Conservation (phyloP, 2,329 filamentous ascomycete species). For the Fonsecaea erecta region DNA sequence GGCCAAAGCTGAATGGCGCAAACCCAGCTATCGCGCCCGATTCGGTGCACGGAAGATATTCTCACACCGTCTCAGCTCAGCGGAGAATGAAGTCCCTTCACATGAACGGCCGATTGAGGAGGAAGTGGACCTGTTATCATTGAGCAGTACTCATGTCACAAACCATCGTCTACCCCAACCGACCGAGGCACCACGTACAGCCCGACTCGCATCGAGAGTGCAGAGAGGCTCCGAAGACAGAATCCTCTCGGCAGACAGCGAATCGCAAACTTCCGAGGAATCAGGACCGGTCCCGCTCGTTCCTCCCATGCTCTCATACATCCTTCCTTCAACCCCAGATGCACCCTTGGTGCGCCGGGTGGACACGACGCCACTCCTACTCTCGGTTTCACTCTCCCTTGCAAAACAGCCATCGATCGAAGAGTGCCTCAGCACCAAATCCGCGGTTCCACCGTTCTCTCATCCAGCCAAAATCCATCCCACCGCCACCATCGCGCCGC, state of each 20-base stretch:
- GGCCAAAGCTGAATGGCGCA: slow-evolving; percentile 93
- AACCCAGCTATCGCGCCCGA: slow-evolving; percentile 40
- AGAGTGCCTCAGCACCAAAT: slow-evolving; percentile 55
- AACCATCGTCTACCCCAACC: slow-evolving; percentile 26
- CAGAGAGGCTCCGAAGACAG: slow-evolving; percentile 31
- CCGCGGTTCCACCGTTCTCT: slow-evolving; percentile 71
- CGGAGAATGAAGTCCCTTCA: slow-evolving; percentile 37
- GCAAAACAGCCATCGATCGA: slow-evolving; percentile 75
- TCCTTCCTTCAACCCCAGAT: slow-evolving; percentile 63
- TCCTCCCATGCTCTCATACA: slow-evolving; percentile 41
- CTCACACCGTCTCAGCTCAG: neutral
- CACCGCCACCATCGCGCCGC: slow-evolving; percentile 77
- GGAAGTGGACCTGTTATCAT: slow-evolving; percentile 58
- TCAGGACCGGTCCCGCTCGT: slow-evolving; percentile 30
- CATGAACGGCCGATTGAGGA: slow-evolving; percentile 54
- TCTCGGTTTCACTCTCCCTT: slow-evolving; percentile 80
- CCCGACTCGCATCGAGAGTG: slow-evolving; percentile 43
- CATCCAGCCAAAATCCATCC: slow-evolving; percentile 81
- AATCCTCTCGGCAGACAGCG: slow-evolving; percentile 29
- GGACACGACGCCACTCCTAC: slow-evolving; percentile 80
- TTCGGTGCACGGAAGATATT: slow-evolving; percentile 59
- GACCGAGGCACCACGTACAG: slow-evolving; percentile 24
- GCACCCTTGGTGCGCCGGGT: slow-evolving; percentile 80
- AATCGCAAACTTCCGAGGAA: slow-evolving; percentile 26
- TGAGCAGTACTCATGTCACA: slow-evolving; percentile 58